Conservation (phyloP, 805 yeast genomes). For the Metschnikowia lunata region DNA sequence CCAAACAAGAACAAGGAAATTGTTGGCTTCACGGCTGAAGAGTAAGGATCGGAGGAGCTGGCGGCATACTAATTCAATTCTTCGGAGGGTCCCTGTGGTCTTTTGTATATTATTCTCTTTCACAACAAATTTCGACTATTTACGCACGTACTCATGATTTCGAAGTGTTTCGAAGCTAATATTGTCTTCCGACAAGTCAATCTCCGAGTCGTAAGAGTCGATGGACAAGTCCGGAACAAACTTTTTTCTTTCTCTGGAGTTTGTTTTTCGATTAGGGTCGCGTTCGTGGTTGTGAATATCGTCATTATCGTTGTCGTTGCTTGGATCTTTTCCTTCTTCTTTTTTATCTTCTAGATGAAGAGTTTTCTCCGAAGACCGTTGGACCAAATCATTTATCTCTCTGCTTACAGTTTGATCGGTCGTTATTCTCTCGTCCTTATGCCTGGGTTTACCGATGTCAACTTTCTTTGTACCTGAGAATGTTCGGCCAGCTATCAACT, state of each 20-base stretch:
- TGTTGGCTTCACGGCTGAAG: slow-evolving; percentile 31
- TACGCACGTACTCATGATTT: slow-evolving; percentile 11
- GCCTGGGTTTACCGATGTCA: no score
- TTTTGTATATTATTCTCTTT: not conserved
- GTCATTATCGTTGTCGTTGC: not conserved
- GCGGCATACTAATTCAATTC: slow-evolving; percentile 6
- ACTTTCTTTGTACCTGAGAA: no score
- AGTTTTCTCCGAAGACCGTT: no score
- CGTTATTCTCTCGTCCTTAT: no score
- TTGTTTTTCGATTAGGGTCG: not conserved
- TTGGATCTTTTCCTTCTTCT: not conserved
- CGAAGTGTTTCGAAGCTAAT: slow-evolving; percentile 13
- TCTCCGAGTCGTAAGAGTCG: slow-evolving; percentile 10
- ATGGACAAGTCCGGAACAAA: slow-evolving; percentile 1
- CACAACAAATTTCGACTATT: not conserved
- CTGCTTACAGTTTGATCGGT: no score
- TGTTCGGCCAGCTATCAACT: slow-evolving; percentile 10
- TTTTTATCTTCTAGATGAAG: no score
- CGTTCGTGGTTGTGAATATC: not conserved
- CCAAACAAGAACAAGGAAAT: slow-evolving; percentile 24
- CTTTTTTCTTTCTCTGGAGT: not conserved
- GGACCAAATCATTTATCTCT: no score
- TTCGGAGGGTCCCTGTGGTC: slow-evolving; percentile 3
- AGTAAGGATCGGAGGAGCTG: slow-evolving; percentile 10
- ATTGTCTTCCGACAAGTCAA: slow-evolving; percentile 9